Evolutionary conservation across 2,329 filamentous ascomycete species (phyloP).

Genomic region (Cercospora nicotianae): DNA sequence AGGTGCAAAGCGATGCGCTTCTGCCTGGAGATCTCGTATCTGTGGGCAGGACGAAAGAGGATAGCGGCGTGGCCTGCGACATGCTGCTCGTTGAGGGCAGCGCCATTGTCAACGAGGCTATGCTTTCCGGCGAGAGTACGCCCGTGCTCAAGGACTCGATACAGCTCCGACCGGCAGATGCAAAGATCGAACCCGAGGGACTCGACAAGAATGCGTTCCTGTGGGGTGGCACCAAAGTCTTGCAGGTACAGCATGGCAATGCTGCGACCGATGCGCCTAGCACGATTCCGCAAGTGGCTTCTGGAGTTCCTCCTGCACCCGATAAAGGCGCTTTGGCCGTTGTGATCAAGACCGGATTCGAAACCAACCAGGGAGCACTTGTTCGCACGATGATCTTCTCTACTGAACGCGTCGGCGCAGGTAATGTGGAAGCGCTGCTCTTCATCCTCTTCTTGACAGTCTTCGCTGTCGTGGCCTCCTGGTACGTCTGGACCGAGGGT

Average conservation of each 20-base stretch:
- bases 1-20: slow-evolving; percentile 86
- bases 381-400: slow-evolving; percentile 99
- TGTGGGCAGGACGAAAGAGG: slow-evolving; percentile 90
- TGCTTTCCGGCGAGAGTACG: slow-evolving; percentile 97
- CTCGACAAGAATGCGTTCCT: slow-evolving; percentile 96
- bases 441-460: slow-evolving; percentile 97
- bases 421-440: slow-evolving; percentile 91
- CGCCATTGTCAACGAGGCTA: slow-evolving; percentile 97
- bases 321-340: slow-evolving; percentile 93
- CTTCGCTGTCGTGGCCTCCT: slow-evolving; percentile 94
- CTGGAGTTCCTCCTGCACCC: slow-evolving; percentile 78
- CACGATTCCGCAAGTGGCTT: slow-evolving; percentile 64
- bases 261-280: slow-evolving; percentile 65
- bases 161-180: slow-evolving; percentile 81
- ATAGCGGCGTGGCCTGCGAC: slow-evolving; percentile 94
- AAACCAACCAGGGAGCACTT: slow-evolving; percentile 95
- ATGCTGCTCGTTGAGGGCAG: slow-evolving; percentile 94
- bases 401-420: slow-evolving; percentile 96
- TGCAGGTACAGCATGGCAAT: slow-evolving; percentile 89
- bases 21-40: slow-evolving; percentile 92
- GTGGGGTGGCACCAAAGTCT: slow-evolving; percentile 94
- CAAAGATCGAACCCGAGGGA: slow-evolving; percentile 78
- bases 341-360: slow-evolving; percentile 95
- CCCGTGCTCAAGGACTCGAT: slow-evolving; percentile 95
- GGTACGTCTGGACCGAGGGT: slow-evolving; percentile 99